Conservation (phyloP, 805 yeast genomes). For the Kazachstania kunashirensis region DNA sequence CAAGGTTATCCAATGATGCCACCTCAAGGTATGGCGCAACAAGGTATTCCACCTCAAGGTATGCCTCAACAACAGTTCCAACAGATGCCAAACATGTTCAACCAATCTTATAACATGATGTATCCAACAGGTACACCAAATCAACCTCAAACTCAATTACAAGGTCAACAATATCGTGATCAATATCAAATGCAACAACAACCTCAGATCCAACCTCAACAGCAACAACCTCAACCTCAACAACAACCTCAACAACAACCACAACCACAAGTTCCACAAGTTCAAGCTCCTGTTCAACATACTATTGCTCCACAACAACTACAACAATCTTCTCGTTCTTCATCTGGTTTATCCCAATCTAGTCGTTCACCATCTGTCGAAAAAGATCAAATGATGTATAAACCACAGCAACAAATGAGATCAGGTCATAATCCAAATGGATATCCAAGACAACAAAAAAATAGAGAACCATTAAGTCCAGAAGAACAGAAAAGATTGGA, state of each 20-base stretch:
- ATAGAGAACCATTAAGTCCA: slow-evolving; percentile 42
- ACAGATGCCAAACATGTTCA: slow-evolving; percentile 7
- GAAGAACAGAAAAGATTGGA: slow-evolving; percentile 64
- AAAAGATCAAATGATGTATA: neutral
- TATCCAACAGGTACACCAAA: slow-evolving; percentile 14
- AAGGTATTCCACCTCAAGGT: slow-evolving; percentile 10
- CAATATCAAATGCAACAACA: slow-evolving; percentile 2
- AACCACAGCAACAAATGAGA: slow-evolving; percentile 10
- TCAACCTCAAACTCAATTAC: slow-evolving; percentile 9
- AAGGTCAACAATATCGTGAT: neutral
- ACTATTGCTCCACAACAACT: slow-evolving; percentile 13
- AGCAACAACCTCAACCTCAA: slow-evolving; percentile 1
- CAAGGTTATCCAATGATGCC: slow-evolving; percentile 1
- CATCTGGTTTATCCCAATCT: neutral
- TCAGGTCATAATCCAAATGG: too few relatives aligned
- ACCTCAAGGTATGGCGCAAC: slow-evolving; percentile 1
- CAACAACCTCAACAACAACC: slow-evolving; percentile 1
- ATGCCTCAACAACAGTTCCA: slow-evolving; percentile 11
- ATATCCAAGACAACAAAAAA: slow-evolving; percentile 20
- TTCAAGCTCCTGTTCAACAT: slow-evolving; percentile 2
- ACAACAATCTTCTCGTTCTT: slow-evolving; percentile 8
- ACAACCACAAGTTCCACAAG: slow-evolving; percentile 6
- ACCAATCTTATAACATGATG: neutral
- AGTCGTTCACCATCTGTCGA: neutral
- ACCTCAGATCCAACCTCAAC: slow-evolving; percentile 3